Evolutionary conservation across 2,329 filamentous ascomycete species (phyloP).

Genomic region (Aspergillus sp.): DNA sequence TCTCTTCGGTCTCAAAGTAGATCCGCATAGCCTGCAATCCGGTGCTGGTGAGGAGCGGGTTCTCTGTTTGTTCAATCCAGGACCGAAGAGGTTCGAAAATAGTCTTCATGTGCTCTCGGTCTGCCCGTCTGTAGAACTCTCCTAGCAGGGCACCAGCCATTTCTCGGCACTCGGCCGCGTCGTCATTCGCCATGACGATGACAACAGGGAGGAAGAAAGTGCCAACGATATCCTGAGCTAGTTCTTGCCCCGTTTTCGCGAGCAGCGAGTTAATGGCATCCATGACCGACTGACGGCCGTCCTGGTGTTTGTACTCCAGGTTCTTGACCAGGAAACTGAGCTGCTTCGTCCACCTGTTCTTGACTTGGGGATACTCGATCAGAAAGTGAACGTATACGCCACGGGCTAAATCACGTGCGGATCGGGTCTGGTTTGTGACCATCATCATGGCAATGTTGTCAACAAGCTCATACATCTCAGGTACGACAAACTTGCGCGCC

Average conservation of each 20-base stretch:
- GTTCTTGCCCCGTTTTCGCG: conserved; percentile 78
- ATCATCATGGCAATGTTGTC: conserved; percentile 90
- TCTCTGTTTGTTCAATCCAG: conserved; percentile 78
- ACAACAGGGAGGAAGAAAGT: conserved; percentile 86
- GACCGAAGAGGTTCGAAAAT: conserved; percentile 72
- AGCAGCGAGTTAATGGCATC: conserved; percentile 87
- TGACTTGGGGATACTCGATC: conserved; percentile 90
- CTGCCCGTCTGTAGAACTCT: conserved; percentile 77
- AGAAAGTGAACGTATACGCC: conserved; percentile 94
- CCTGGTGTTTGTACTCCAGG: conserved; percentile 84
- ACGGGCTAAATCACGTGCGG: conserved; percentile 83
- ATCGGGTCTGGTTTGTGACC: conserved; percentile 92
- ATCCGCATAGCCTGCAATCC: conserved; percentile 81
- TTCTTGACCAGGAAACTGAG: conserved; percentile 88
- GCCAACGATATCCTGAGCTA: conserved; percentile 79
- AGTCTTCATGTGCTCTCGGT: conserved; percentile 70
- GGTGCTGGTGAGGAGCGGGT: conserved; percentile 70
- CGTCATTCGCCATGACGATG: conserved; percentile 84
- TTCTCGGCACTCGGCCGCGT: conserved; percentile 80
- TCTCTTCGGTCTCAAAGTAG: conserved; percentile 74
- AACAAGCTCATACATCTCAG: conserved; percentile 86
- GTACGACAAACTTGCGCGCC: conserved; percentile 81
- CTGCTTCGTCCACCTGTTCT: conserved; percentile 86
- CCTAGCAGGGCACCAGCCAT: conserved; percentile 80
- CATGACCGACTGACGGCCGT: conserved; percentile 89